Evolutionary conservation across 2,329 filamentous ascomycete species (phyloP).

Genomic region (Scopulariopsis brevicaulis): DNA sequence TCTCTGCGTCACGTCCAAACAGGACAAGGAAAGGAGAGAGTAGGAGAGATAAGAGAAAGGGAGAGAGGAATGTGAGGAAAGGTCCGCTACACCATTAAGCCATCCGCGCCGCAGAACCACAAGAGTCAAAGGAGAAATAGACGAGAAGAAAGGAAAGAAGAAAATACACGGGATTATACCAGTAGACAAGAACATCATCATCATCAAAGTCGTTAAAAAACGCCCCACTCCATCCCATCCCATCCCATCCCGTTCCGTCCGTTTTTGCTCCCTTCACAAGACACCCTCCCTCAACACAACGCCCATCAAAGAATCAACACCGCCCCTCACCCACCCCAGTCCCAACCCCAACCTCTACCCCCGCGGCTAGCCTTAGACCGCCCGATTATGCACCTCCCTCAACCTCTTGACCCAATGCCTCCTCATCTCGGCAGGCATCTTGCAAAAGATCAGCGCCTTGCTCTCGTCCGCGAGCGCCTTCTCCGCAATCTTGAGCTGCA

Average conservation of each 20-base stretch:
- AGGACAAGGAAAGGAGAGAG: not conserved
- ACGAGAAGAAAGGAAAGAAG: not conserved
- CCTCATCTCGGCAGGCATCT: conserved; percentile 41
- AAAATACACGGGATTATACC: not conserved
- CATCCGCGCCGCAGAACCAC: not conserved
- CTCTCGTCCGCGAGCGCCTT: conserved; percentile 46
- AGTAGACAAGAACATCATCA: not conserved
- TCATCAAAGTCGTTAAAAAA: conserved; percentile 6
- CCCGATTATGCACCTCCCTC: conserved; percentile 26
- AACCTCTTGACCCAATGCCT: conserved; percentile 45
- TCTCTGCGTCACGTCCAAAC: too few species aligned
- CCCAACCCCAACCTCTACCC: too few species aligned
- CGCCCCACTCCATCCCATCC: not conserved
- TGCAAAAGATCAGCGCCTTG: conserved; percentile 51
- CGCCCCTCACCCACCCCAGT: too few species aligned
- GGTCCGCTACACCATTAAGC: not conserved
- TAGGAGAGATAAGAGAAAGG: not conserved
- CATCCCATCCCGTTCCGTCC: not conserved
- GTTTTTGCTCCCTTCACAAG: not conserved
- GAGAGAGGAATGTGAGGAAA: too few species aligned
- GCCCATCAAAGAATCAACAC: not conserved
- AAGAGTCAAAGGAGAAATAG: not conserved
- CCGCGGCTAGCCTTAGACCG: not conserved
- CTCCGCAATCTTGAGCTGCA: conserved; percentile 49
- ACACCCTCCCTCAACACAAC: not conserved